Evolutionary conservation across 1,284 basidiomycete genomes (phyloP).

Genomic region (Leccinum pallidistipes): DNA sequence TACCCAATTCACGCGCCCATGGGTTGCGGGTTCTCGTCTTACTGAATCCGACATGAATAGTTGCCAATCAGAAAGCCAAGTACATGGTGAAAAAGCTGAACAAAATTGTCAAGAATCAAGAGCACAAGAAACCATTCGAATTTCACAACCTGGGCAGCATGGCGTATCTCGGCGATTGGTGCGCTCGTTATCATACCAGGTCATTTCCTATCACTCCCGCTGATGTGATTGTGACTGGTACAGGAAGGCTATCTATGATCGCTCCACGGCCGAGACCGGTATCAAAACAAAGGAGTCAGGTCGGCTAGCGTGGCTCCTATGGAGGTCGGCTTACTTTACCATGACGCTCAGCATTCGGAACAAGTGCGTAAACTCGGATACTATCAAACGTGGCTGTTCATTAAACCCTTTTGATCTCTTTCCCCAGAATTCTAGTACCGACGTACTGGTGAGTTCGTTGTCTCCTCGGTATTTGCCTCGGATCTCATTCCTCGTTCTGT

Average conservation of each 20-base stretch:
- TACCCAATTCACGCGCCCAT: slow-evolving; percentile 20
- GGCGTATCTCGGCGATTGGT: slow-evolving; percentile 80
- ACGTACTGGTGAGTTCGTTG: slow-evolving; percentile 59
- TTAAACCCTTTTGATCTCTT: slow-evolving; percentile 3
- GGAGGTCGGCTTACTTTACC: slow-evolving; percentile 81
- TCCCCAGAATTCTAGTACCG: slow-evolving; percentile 64
- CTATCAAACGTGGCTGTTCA: slow-evolving; percentile 6
- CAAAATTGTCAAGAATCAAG: slow-evolving; percentile 48
- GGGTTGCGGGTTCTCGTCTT: slow-evolving; percentile 32
- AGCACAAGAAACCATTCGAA: slow-evolving; percentile 51
- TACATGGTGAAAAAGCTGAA: slow-evolving; percentile 74
- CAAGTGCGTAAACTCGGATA: slow-evolving; percentile 46
- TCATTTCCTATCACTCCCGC: background rate
- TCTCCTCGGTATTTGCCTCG: slow-evolving; percentile 18
- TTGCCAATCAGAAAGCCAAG: slow-evolving; percentile 79
- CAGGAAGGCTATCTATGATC: slow-evolving; percentile 79
- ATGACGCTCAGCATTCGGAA: slow-evolving; percentile 78
- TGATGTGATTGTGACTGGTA: background rate
- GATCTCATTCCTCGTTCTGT: slow-evolving; percentile 8
- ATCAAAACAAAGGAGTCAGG: slow-evolving; percentile 68
- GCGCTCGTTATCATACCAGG: slow-evolving; percentile 30
- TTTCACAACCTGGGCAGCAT: slow-evolving; percentile 76
- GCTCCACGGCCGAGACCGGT: slow-evolving; percentile 50
- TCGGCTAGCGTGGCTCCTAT: slow-evolving; percentile 74
- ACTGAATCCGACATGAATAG: slow-evolving; percentile 39